phyloP scores from a whole-genome alignment of 192 early-diverging fungal genomes.

The Entomortierella lignicola region DNA sequence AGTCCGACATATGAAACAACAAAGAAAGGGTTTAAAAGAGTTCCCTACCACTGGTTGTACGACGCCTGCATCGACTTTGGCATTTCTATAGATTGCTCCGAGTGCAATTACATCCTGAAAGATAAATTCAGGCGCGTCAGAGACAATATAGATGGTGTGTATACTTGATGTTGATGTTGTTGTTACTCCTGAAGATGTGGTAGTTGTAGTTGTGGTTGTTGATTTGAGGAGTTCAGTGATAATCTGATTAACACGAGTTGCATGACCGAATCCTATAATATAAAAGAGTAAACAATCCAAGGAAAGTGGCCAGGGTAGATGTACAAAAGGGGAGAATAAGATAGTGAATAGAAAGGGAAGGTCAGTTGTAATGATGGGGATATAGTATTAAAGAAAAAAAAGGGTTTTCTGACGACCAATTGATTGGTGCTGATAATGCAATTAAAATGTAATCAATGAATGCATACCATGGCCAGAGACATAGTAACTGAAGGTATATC shows the following conservation, averaged over 20 bases:
- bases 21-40: conserved; percentile 2
- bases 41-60: conserved; percentile 63
- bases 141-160: conserved; percentile 65
- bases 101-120: conserved; percentile 63
- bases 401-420: conserved; percentile 57
- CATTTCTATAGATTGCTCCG: conserved; percentile 65
- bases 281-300: no score
- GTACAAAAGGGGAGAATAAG: conserved; percentile 58
- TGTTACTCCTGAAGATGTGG: not conserved
- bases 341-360: conserved; percentile 69
- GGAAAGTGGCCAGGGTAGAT: not conserved
- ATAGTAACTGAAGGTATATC: conserved; percentile 66
- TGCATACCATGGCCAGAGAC: conserved; percentile 67
- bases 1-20: no score
- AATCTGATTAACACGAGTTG: conserved; percentile 68
- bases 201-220: not conserved
- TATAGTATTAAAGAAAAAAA: conserved; percentile 38
- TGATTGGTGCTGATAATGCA: conserved; percentile 55
- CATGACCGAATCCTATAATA: conserved; percentile 71
- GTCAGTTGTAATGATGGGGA: conserved; percentile 53
- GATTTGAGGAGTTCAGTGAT: conserved; percentile 60
- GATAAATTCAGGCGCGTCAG: conserved; percentile 68
- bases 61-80: conserved; percentile 69
- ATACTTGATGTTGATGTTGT: not conserved
- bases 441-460: no score